Base-by-base conservation (phyloP, 129 eudicot genomes). In the Lactuca saligna region DNA sequence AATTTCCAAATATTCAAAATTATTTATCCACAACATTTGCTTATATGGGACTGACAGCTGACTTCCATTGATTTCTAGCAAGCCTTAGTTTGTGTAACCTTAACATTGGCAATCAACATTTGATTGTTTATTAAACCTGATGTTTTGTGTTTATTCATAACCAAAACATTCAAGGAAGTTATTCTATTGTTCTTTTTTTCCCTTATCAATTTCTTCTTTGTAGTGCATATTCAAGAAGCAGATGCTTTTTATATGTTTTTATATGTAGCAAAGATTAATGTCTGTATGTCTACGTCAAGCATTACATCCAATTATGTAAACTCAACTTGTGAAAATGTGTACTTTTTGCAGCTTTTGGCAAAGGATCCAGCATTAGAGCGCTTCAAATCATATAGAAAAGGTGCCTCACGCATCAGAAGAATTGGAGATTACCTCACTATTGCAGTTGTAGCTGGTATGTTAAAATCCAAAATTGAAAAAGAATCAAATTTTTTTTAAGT, bases 401-500 rank as follows among this genome's bases (percentile, higher is more conserved):
- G 90, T 59, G 94, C 88, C 64, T 57, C 73, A 73, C 70, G 71
- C 63, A 76, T 91, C 78, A 86, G 86, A 79, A 80, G 72, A 74
- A 57, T 80, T 3, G 96, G 96, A 63, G 93, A 91, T 85, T 86
- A 82, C 72, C 91, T 88, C 39, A 88, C 94, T 38, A 56, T 91
- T 33, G 80, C 84, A 1, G 88, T 91, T 7, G 96, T 87, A 79
- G 89, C 96, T 55, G 96, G 97, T 91, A 83, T 61, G 87, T 58
- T 77, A 69, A 56, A 56, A 70, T 57, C 72, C 42, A 61, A 46
- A 6, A 34, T 17, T 56, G 25, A 44, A 58, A 38, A 38, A 17
- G 20, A 55, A 17, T 55, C 5, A 17, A 8, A 55, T 3, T 25
- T 44, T 64, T 5, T 25, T 25, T 0, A 10, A 10, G 4, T 12